Evolutionary conservation across 805 yeast genomes (phyloP), one percentile per base, ranked within the genome.

Genomic region (Cyberlindnera lachancei): DNA sequence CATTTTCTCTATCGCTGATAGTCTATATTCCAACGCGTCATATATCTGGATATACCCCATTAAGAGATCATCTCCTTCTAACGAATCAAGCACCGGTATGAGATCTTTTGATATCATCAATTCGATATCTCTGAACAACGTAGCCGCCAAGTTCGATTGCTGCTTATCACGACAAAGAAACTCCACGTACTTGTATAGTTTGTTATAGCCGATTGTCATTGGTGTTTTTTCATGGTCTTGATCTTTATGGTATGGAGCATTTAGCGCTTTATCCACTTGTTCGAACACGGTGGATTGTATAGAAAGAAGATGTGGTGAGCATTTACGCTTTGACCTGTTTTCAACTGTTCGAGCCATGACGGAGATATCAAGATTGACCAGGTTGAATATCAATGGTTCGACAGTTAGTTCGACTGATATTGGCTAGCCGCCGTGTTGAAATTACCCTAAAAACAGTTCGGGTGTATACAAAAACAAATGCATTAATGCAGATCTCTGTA

Each of bases 181-280:
- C 40, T 50, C 54, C 4, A 49, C 53, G 26, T 31, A 39, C 29
- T 39, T 46, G 41, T 49, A 50, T 5, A 50, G 35, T 22, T 42
- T 17, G n/a, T 35, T 35, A 23, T 34, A 31, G 15, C 33, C 37
- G 20, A 22, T 13, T 10, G 19, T 10, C 18, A 35, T 22, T 14
- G 24, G 23, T 11, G 30, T 24, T 11, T 20, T 27, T 6, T 31
- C 14, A 6, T 30, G 18, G n/a, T n/a, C n/a, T n/a, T n/a, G n/a
- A n/a, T n/a, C n/a, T n/a, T n/a, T n/a, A n/a, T n/a, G n/a, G n/a
- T n/a, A n/a, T 4, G 31, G 30, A n/a, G 28, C 33, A 4, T 8
- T 11, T 5, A 40, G 30, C 2, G 35, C 17, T 18, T 25, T 12
- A 7, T 30, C 39, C 3, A 33, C 41, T 13, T 30, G 33, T 6